Percentiles rank a stretch among this genome's conserved stretches.
These are phyloP conservation scores for Arabis alpina DNA, from an alignment of 345 rosid species.

Conservation along the genomic window DNA sequence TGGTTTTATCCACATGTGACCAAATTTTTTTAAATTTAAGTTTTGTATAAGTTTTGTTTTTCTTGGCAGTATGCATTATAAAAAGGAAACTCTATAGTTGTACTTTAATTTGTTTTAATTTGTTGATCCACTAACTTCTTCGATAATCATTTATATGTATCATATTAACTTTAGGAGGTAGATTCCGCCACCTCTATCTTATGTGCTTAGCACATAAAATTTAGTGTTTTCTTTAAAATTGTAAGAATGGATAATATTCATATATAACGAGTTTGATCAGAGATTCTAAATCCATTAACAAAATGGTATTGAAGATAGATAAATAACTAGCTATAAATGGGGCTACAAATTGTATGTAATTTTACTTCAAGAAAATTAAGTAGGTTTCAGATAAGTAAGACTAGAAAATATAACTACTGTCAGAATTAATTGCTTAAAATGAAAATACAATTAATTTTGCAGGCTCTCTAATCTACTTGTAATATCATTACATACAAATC, in stretches of 20 bases:
- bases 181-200: constrained; percentile 49
- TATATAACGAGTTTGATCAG: background rate
- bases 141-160: no score
- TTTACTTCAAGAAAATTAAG: background rate
- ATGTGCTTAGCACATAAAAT: background rate
- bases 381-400: no score
- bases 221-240: background rate
- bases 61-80: constrained; percentile 2
- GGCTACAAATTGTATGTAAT: background rate
- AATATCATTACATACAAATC: constrained; percentile 17
- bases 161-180: constrained; percentile 42
- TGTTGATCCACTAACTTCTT: constrained; percentile 42
- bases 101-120: no score
- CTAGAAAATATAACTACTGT: no score
- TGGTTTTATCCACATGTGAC: constrained; percentile 52
- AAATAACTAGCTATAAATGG: background rate
- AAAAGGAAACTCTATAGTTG: background rate
- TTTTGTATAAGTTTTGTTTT: background rate
- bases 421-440: constrained; percentile 19
- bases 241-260: background rate
- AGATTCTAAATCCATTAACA: background rate
- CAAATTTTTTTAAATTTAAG: constrained; percentile 22
- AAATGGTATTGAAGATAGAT: background rate
- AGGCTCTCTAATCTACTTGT: constrained; percentile 27
- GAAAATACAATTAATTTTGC: constrained; percentile 19